A percentile compares a stretch with the other conserved stretches of the same genome.
These are phyloP conservation scores for Adenanthera pavonina DNA, from an alignment of 306 rosid genomes.

Conservation along the genomic window DNA sequence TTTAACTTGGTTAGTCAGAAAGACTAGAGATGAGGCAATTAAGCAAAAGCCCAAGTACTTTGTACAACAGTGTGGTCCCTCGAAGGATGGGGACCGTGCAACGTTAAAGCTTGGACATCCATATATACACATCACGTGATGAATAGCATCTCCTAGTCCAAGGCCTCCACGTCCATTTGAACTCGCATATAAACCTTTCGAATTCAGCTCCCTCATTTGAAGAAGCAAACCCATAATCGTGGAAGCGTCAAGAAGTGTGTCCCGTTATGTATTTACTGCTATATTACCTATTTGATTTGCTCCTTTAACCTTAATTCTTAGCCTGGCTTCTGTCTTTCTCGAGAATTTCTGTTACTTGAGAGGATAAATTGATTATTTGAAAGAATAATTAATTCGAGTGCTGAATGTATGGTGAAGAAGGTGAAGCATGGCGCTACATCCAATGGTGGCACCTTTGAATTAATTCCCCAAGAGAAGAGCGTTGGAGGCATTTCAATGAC, in stretches of 20 bases:
- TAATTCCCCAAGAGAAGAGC: conserved; percentile 53
- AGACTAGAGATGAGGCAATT: too few relatives aligned
- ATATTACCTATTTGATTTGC: background rate
- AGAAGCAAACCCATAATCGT: background rate
- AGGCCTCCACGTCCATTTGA: background rate
- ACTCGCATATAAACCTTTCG: background rate
- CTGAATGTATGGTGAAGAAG: conserved; percentile 43
- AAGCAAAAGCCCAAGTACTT: background rate
- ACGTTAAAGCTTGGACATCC: conserved; percentile 1
- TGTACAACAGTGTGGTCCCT: background rate
- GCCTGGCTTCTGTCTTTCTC: too few relatives aligned
- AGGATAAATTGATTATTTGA: background rate
- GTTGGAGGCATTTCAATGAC: conserved; percentile 60
- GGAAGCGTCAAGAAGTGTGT: background rate
- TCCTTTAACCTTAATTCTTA: background rate
- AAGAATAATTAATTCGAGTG: background rate
- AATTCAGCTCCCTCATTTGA: background rate
- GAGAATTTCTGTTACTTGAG: background rate
- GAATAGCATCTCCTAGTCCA: background rate
- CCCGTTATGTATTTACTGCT: background rate
- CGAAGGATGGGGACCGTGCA: background rate
- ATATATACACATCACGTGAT: background rate
- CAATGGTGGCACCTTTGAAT: conserved; percentile 49
- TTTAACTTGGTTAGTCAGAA: background rate
- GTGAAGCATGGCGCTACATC: conserved; percentile 46